Evolutionary conservation across 2,329 filamentous ascomycete species (phyloP).

Genomic region (Aspergillus quadrilineatus): DNA sequence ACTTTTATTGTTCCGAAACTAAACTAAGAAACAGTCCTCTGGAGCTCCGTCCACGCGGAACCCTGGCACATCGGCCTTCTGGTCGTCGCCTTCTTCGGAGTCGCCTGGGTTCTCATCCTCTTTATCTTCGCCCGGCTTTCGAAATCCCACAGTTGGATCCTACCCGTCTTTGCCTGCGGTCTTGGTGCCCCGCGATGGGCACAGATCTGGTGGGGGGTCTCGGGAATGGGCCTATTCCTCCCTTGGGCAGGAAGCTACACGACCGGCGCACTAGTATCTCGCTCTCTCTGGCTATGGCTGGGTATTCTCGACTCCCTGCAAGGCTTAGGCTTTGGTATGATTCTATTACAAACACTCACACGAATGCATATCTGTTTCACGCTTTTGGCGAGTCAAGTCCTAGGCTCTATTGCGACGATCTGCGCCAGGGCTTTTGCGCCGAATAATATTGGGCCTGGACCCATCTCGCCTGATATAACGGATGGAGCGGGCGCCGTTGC

Average conservation of each 20-base stretch:
- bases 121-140: slow-evolving; percentile 56
- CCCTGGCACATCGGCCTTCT: slow-evolving; percentile 59
- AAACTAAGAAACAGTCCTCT: slow-evolving; percentile 47
- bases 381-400: slow-evolving; percentile 59
- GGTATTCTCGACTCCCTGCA: slow-evolving; percentile 65
- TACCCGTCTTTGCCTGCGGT: slow-evolving; percentile 67
- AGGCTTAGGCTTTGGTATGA: slow-evolving; percentile 67
- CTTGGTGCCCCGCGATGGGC: slow-evolving; percentile 65
- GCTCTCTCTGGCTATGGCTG: slow-evolving; percentile 65
- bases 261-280: slow-evolving; percentile 56
- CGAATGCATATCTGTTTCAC: slow-evolving; percentile 65
- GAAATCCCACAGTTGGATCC: slow-evolving; percentile 63
- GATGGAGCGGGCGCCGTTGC: slow-evolving; percentile 47
- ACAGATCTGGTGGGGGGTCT: slow-evolving; percentile 66
- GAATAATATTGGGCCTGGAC: slow-evolving; percentile 60
- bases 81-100: slow-evolving; percentile 47
- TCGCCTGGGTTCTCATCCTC: slow-evolving; percentile 54
- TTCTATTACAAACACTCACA: slow-evolving; percentile 64
- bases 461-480: slow-evolving; percentile 63
- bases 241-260: slow-evolving; percentile 61
- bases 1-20: neutral
- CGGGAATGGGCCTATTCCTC: slow-evolving; percentile 59
- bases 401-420: slow-evolving; percentile 63
- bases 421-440: slow-evolving; percentile 61
- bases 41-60: slow-evolving; percentile 56